These are phyloP conservation scores for Solanum phureja DNA, from an alignment of 257 asterid genomes.

Conservation along the genomic window DNA sequence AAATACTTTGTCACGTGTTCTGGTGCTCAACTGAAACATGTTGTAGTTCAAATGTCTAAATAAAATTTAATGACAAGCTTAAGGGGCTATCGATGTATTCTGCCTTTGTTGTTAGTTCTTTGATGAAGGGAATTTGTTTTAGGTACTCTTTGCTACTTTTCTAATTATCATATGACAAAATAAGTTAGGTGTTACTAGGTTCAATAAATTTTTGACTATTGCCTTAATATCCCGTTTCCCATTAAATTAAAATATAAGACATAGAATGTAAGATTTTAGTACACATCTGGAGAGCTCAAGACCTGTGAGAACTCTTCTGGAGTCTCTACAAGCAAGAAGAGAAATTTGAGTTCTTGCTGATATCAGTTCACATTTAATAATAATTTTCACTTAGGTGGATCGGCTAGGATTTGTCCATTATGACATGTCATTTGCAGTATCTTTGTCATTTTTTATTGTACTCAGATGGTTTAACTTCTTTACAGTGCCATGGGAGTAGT, in stretches of 20 bases:
- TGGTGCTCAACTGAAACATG: not conserved
- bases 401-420: not conserved
- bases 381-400: not conserved
- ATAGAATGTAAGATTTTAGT: not conserved
- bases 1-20: not conserved
- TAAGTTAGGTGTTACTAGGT: not conserved
- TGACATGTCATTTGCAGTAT: not conserved
- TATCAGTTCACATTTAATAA: not conserved
- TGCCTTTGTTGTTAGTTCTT: not conserved
- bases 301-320: not conserved
- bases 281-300: not conserved
- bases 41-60: not conserved
- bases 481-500: conserved; percentile 84
- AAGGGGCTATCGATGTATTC: not conserved
- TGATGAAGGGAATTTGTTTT: not conserved
- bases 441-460: not conserved
- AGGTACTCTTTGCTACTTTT: not conserved
- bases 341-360: not conserved
- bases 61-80: not conserved
- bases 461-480: conserved; percentile 8
- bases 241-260: not conserved
- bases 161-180: not conserved
- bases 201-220: not conserved
- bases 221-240: not conserved
- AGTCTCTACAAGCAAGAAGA: not conserved